A percentile compares a stretch with the other conserved stretches of the same genome.
phyloP scores from a whole-genome alignment of 352 stramenopile genomes.

The Globisporangium nodosum region DNA sequence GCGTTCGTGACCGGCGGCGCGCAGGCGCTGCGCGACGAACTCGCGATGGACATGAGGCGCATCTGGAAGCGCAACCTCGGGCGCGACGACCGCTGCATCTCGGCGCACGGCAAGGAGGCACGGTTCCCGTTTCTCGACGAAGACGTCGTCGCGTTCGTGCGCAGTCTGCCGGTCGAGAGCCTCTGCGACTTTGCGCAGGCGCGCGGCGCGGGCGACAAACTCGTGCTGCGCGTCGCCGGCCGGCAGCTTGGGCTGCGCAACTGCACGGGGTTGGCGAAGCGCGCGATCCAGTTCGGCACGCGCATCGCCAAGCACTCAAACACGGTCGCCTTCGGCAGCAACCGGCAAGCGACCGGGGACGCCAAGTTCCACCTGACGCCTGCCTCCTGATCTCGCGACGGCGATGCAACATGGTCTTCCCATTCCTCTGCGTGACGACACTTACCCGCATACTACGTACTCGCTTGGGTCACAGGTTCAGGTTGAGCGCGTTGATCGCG shows the following conservation, averaged over 20 bases:
- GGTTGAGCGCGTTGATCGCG: slow-evolving; percentile 54
- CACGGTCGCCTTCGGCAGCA: slow-evolving; percentile 28
- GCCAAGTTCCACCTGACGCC: not conserved
- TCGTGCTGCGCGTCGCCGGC: slow-evolving; percentile 82
- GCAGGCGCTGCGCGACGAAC: slow-evolving; percentile 64
- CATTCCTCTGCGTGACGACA: too few relatives aligned
- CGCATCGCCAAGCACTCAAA: slow-evolving; percentile 90
- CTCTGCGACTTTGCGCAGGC: slow-evolving; percentile 78
- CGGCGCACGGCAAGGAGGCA: slow-evolving; percentile 89
- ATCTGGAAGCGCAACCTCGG: slow-evolving; percentile 96
- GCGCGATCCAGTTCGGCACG: slow-evolving; percentile 94
- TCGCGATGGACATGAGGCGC: slow-evolving; percentile 84
- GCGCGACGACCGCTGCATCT: slow-evolving; percentile 93
- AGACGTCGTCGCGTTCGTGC: slow-evolving; percentile 77
- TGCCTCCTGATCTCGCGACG: too few relatives aligned
- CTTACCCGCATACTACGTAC: too few relatives aligned
- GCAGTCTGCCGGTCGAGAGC: slow-evolving; percentile 48
- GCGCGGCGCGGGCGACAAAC: slow-evolving; percentile 89
- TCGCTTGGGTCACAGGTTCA: slow-evolving; percentile 15
- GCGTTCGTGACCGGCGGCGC: slow-evolving; percentile 60
- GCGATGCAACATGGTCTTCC: too few relatives aligned
- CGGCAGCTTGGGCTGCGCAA: slow-evolving; percentile 54
- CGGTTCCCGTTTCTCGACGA: slow-evolving; percentile 96
- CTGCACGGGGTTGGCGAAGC: slow-evolving; percentile 81
- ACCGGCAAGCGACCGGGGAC: slow-evolving; percentile 19